These are phyloP conservation scores for Fusarium domesticum DNA, from an alignment of 2,329 filamentous ascomycete species.

Conservation along the genomic window DNA sequence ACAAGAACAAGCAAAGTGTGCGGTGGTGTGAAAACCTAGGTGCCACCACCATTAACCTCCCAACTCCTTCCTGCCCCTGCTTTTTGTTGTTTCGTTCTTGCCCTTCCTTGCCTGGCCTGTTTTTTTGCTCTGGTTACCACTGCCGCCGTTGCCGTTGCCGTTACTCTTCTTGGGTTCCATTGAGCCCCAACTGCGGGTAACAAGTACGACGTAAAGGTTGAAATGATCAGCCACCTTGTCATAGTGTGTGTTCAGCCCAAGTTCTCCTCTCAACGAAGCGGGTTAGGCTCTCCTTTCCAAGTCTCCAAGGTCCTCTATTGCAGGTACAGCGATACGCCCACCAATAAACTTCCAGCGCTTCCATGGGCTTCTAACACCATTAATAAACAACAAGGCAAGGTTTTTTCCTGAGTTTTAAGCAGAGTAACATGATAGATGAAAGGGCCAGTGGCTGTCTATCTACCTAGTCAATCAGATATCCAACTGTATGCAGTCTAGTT, in stretches of 20 bases:
- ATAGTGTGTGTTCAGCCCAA: constrained; percentile 14
- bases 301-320: constrained; percentile 11
- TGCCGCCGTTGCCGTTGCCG: constrained; percentile 11
- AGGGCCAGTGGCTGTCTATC: too few relatives aligned
- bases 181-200: constrained; percentile 12
- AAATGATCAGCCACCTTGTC: constrained; percentile 30
- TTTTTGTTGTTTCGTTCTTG: neutral
- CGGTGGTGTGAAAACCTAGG: too few relatives aligned
- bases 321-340: constrained; percentile 24
- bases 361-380: neutral
- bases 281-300: constrained; percentile 3
- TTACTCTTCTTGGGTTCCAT: constrained; percentile 16
- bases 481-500: too few relatives aligned
- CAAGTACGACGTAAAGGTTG: constrained; percentile 20
- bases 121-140: constrained; percentile 3
- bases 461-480: too few relatives aligned
- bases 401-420: too few relatives aligned
- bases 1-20: too few relatives aligned
- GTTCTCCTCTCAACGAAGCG: constrained; percentile 9
- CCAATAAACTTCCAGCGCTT: constrained; percentile 21
- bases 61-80: neutral
- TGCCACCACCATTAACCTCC: too few relatives aligned
- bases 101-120: constrained; percentile 1
- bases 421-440: too few relatives aligned
- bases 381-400: too few relatives aligned